phyloP scores from a whole-genome alignment of 495 filamentous ascomycete species.

The Penicillium egyptiacum region DNA sequence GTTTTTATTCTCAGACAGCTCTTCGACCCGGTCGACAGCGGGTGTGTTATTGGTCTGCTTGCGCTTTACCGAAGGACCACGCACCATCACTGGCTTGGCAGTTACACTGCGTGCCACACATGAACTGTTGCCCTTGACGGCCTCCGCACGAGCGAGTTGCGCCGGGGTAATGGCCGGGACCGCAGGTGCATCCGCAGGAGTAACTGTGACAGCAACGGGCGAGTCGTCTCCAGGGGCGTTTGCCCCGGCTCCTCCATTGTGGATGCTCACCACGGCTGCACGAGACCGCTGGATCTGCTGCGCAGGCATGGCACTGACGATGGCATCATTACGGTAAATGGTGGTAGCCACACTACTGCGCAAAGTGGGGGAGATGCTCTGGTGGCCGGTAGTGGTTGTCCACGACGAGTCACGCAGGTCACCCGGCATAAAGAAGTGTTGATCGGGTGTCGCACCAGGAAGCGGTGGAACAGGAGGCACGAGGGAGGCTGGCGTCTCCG shows the following conservation, averaged over 20 bases:
- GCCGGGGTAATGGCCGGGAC: conserved; percentile 54
- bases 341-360: conserved; percentile 87
- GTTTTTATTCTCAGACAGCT: conserved; percentile 21
- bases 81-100: conserved; percentile 50
- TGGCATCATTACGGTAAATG: conserved; percentile 83
- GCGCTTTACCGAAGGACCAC: conserved; percentile 36
- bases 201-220: conserved; percentile 26
- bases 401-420: conserved; percentile 87
- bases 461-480: conserved; percentile 92
- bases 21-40: conserved; percentile 27
- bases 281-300: conserved; percentile 82
- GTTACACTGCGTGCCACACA: conserved; percentile 46
- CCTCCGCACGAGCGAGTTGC: conserved; percentile 45
- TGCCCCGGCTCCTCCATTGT: conserved; percentile 39
- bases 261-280: conserved; percentile 88
- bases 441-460: conserved; percentile 72
- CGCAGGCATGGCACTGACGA: conserved; percentile 76
- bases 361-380: conserved; percentile 60
- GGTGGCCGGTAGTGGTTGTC: conserved; percentile 65
- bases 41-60: conserved; percentile 22
- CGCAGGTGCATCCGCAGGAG: conserved; percentile 47
- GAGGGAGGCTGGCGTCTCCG: conserved; percentile 76
- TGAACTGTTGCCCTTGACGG: conserved; percentile 39
- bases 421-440: conserved; percentile 91
- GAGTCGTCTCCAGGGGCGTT: conserved; percentile 16